Percentiles rank a stretch among this genome's conserved stretches.
These are phyloP conservation scores for Juglanconis oblonga DNA, from an alignment of 2,329 filamentous ascomycete genomes.

Conservation along the genomic window DNA sequence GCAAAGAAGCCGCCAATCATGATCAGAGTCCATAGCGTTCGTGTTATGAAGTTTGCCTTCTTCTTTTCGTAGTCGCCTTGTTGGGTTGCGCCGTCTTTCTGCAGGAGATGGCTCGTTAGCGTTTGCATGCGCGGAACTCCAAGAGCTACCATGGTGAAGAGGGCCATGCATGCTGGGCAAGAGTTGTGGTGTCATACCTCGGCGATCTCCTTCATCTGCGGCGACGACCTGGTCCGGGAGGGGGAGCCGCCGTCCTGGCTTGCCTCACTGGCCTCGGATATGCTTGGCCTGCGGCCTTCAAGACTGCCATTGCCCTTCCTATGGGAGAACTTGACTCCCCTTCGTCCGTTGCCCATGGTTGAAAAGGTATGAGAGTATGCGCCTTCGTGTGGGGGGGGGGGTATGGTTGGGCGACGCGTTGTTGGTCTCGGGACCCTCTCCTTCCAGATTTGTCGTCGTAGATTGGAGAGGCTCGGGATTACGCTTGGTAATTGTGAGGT, in stretches of 20 bases:
- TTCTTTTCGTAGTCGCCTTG: constrained; percentile 90
- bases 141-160: neutral
- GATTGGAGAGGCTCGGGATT: neutral
- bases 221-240: constrained; percentile 25
- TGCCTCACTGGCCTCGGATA: constrained; percentile 68
- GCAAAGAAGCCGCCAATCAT: constrained; percentile 95
- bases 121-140: neutral
- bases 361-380: neutral
- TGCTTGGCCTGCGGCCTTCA: constrained; percentile 64
- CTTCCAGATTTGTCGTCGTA: no score
- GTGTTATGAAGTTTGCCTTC: constrained; percentile 94
- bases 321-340: constrained; percentile 55
- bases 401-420: neutral
- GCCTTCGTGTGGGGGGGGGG: neutral
- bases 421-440: neutral
- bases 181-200: constrained; percentile 28
- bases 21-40: constrained; percentile 95
- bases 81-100: constrained; percentile 45
- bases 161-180: neutral
- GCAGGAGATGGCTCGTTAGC: constrained; percentile 20
- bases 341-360: constrained; percentile 36
- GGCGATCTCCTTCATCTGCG: constrained; percentile 34
- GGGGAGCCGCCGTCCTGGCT: constrained; percentile 54
- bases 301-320: constrained; percentile 44
- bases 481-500: neutral